Evolutionary conservation across 805 yeast species (phyloP), one percentile per base, ranked within the genome.

Genomic region (Kluyveromyces lactis): DNA sequence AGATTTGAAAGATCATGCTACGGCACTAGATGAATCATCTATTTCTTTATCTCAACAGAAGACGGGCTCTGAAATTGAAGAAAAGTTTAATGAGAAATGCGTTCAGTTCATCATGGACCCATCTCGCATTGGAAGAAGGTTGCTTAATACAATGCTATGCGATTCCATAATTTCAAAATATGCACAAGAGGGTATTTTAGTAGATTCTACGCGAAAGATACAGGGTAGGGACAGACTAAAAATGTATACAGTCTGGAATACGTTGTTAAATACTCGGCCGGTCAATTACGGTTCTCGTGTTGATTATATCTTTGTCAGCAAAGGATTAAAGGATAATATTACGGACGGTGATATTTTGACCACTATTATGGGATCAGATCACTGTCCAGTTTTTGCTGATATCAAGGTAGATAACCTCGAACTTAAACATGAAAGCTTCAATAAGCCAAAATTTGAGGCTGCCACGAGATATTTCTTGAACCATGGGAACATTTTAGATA

Each of bases 211-310:
- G 0, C 66, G 97, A 32, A 53, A 59, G 21, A 41, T 55, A 2
- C 80, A 79, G 44, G 79, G 81, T 1, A 60, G 81, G 16, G 46
- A 51, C 12, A 65, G 77, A 35, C 55, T 72, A 51, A 77, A 74
- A 17, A 68, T 87, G 74, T 92, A 82, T 55, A 87, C 97, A 0
- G 92, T 89, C 34, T 90, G 98, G 98, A 89, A 87, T 58, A 82
- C 87, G 2, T 60, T 79, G 48, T 73, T 75, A 38, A 82, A 82
- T 49, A 72, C 83, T 16, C 63, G 98, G 23, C 87, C 92, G 1
- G 67, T 80, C 1, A 90, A 90, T 53, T 82, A 72, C 58, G 97
- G 98, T 0, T 82, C 96, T 2, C 67, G 98, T 39, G 81, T 90
- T 18, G 98, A 90, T 57, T 71, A 81, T 48, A 78, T 90, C 4